Evolutionary conservation across 768 basidiomycete genomes (phyloP), one percentile per base, ranked within the genome.

Genomic region (Myochromella boudieri): DNA sequence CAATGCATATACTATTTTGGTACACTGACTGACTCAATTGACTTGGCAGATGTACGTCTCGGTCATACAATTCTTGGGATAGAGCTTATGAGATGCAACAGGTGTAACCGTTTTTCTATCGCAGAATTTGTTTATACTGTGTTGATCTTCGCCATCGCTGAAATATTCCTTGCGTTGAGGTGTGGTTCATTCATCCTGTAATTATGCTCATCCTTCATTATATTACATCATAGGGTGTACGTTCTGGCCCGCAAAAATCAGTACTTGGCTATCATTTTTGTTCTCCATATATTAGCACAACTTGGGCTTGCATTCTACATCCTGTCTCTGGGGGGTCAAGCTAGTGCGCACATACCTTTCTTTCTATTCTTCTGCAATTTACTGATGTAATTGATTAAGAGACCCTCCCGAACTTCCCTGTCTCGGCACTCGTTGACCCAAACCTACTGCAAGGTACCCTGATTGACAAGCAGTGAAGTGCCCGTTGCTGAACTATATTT

Each of bases 91-190:
- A 36, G 15, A 22, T n/a, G 7, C 4, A 20, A 17, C 22, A 59
- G 58, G 21, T 59, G 58, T 42, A 22, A 54, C 27, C 49, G n/a
- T 14, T 59, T 46, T 38, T 44, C 46, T 6, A 39, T 59, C 21
- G 39, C 37, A 3, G 53, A 59, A 41, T 57, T 57, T 39, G 27
- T 55, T 6, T 51, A 52, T 34, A 52, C 53, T 22, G 47, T 57
- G 2, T n/a, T 57, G 11, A 50, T 51, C 24, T 57, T 57, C 48
- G 52, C 53, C 3, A 51, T 59, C 29, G 47, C 56, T 10, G 56
- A 54, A 39, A 33, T 44, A 3, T 57, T 59, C 41, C 53, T 57
- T 14, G 49, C 56, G 1, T 28, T 57, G 29, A 47, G 58, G 58
- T 59, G 11, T 9, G 3, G n/a, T 41, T 37, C 8, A 33, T n/a